Evolutionary conservation across 495 filamentous ascomycete species (phyloP).

Genomic region (Penicillium mononematosum): DNA sequence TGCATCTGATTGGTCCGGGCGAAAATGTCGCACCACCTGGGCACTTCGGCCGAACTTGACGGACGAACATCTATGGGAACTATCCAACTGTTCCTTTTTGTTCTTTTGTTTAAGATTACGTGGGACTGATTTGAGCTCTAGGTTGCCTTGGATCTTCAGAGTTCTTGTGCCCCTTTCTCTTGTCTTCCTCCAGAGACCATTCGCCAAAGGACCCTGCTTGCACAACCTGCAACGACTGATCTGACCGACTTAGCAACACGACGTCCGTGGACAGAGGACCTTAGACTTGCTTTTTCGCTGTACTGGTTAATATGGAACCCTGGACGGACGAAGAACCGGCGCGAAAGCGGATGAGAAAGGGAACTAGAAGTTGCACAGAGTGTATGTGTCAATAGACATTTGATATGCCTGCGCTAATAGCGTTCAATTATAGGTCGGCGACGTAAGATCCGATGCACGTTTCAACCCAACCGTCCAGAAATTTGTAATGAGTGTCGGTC

Average conservation of each 20-base stretch:
- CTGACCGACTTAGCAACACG: conserved; percentile 1
- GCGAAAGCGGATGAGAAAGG: conserved; percentile 41
- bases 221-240: neutral
- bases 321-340: conserved; percentile 31
- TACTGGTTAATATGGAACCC: conserved; percentile 14
- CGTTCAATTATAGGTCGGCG: conserved; percentile 30
- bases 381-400: conserved; percentile 25
- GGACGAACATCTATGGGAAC: conserved; percentile 19
- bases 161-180: neutral
- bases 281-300: neutral
- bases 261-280: neutral
- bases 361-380: conserved; percentile 43
- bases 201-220: neutral
- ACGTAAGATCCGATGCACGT: conserved; percentile 44
- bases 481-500: conserved; percentile 40
- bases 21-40: conserved; percentile 12
- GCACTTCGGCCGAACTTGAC: conserved; percentile 26
- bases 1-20: conserved; percentile 7
- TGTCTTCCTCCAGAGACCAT: neutral
- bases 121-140: neutral
- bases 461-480: conserved; percentile 25
- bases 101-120: neutral
- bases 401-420: neutral
- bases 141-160: neutral
- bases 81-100: neutral